Evolutionary conservation across 2,329 filamentous ascomycete genomes (phyloP), one percentile per base, ranked within the genome.

Genomic region (Cryoendolithus antarcticus): DNA sequence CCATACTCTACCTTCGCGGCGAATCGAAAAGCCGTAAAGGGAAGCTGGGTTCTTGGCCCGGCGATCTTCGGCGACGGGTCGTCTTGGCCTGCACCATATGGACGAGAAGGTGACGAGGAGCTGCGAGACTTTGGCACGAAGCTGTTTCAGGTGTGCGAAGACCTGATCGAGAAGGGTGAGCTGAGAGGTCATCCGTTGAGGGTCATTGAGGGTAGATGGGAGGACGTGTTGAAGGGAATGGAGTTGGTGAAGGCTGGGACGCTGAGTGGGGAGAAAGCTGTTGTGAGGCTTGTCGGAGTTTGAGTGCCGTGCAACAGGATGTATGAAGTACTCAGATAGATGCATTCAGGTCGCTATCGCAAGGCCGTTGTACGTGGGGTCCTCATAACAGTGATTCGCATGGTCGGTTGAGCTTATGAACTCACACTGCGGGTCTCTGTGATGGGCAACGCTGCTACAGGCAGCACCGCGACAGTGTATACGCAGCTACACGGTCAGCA

Each of bases 191-290:
- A 71, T 54, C 63, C 60, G 27, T 45, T 54, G 11, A 57, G 60
- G 44, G 56, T 69, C 9, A 53, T 62, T 9, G 41, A 54, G 31
- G 59, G 59, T 11, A 68, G 69, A 1, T 50, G 72, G 38, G 51
- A 63, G 40, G 64, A 61, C 15, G 58, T 70, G 10, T 44, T 66
- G 29, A 62, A 64, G 6, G 68, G 67, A 1, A 30, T 71, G 40
- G 51, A 68, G 39, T 44, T 60, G 36, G 43, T 71, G 47, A 64
- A 56, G 51, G 50, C 63, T 27, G 62, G 60, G 4, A 67, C 64
- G 48, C 62, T 71, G 30, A 67, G 62, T 44, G 66, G 64, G 9
- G 51, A 57, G 46, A 71, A 71, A 55, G 24, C 24, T 27, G 24
- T 27, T 27, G 24, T 27, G 24, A 27, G 24, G 24, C 24, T 6